phyloP scores from a whole-genome alignment of 306 rosid species.

The Morella rubra region DNA sequence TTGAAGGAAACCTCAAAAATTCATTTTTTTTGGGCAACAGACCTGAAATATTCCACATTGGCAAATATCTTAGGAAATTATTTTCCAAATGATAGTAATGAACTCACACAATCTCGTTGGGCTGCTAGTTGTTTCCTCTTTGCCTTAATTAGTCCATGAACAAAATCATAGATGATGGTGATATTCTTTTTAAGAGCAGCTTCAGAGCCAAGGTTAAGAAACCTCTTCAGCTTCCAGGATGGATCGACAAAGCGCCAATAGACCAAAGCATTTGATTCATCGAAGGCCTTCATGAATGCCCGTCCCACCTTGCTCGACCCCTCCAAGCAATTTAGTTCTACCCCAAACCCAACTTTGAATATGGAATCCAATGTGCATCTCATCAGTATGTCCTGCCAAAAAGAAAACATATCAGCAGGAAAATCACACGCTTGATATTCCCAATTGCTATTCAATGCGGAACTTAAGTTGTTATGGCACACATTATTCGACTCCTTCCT shows the following conservation, averaged over 20 bases:
- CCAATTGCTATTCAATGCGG: no score
- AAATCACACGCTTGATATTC: no score
- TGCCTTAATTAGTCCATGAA: slow-evolving; percentile 42
- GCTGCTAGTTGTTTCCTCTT: slow-evolving; percentile 37
- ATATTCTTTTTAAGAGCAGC: slow-evolving; percentile 53
- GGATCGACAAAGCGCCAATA: slow-evolving; percentile 75
- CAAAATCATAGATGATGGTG: slow-evolving; percentile 47
- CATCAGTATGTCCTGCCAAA: slow-evolving; percentile 58
- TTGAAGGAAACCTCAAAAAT: no score
- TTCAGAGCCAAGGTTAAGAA: slow-evolving; percentile 63
- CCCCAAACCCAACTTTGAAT: slow-evolving; percentile 87
- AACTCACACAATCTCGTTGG: slow-evolving; percentile 48
- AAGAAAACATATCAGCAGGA: background rate
- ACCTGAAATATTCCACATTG: no score
- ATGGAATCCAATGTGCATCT: slow-evolving; percentile 70
- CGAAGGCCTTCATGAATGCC: slow-evolving; percentile 70
- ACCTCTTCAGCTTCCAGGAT: slow-evolving; percentile 62
- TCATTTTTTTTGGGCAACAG: no score
- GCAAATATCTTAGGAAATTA: background rate
- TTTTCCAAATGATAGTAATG: background rate
- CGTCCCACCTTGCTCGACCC: slow-evolving; percentile 55
- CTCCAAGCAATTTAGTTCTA: slow-evolving; percentile 73
- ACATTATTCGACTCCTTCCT: no score
- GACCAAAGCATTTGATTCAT: slow-evolving; percentile 59
- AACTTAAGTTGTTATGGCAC: no score